These are phyloP conservation scores for Diaporthe ampelina DNA, from an alignment of 2,329 filamentous ascomycete species.

Conservation along the genomic window DNA sequence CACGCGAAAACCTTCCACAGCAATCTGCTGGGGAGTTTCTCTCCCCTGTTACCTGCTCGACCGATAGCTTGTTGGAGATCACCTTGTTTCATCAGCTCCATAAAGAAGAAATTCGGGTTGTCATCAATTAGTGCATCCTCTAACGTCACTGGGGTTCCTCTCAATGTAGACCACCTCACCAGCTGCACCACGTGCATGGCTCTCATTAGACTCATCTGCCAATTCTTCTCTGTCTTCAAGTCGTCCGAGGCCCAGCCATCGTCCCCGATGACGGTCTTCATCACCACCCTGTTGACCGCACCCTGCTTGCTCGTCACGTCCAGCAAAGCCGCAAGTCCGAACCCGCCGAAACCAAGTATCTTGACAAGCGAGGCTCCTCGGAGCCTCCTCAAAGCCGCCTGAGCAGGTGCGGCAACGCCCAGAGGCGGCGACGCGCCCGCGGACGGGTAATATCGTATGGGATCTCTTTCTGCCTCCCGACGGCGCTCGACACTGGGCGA, in stretches of 20 bases:
- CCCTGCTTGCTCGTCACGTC: not conserved
- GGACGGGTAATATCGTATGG: not conserved
- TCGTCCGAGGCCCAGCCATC: not conserved
- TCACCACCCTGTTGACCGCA: not conserved
- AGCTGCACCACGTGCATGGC: slow-evolving; percentile 7
- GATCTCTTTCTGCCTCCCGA: not conserved
- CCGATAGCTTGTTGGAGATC: not conserved
- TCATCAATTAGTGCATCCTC: not conserved
- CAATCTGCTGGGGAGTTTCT: not conserved
- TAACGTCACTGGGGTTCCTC: not conserved
- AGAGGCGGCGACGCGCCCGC: not conserved
- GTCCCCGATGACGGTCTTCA: not conserved
- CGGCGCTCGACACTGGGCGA: not conserved
- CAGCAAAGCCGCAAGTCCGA: not conserved
- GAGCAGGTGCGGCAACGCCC: not conserved
- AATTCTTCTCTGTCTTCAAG: not conserved
- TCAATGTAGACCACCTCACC: not conserved
- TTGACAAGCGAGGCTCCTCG: not conserved
- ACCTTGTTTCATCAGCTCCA: slow-evolving; percentile 12
- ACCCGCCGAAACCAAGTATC: not conserved
- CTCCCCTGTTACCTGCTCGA: not conserved
- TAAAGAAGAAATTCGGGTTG: not conserved
- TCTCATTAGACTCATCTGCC: not conserved
- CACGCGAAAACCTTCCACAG: slow-evolving; percentile 14
- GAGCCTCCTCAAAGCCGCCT: not conserved